Base-by-base conservation (phyloP, 2,329 filamentous ascomycete genomes). In the Penicillium sp. region DNA sequence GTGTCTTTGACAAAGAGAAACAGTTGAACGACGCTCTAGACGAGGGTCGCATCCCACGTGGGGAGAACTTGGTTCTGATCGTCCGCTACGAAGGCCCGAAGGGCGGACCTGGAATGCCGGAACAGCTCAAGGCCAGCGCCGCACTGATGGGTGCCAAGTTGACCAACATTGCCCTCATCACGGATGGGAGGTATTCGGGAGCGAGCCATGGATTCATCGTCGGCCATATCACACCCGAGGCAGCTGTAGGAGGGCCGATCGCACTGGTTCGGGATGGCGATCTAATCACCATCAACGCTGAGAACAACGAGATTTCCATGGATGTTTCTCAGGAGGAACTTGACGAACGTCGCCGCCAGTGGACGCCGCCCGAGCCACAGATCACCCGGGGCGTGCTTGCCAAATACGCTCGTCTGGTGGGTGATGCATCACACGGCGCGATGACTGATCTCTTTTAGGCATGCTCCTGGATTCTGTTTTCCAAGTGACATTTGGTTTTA, bases 61-160 rank as follows among this genome's bases (percentile, higher is more conserved):
- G 81, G 51, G 88, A 93, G 63, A 93, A 94, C 64, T 78, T 95
- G 11, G 91, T 96, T 18, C 75, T 96, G 27, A 83, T 96, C 29
- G 90, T 97, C 46, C 84, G 91, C 24, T 96, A 96, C 66, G 91
- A 97, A 67, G 91, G 91, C 0, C 91, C 91, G 9, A 90, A 88
- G 65, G 91, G 91, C 53, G 91, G 91, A 0, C 91, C 91, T 0
- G 91, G 91, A 38, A 97, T 97, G 91, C 91, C 90, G 2, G 91
- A 97, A 71, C 90, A 95, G 70, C 79, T 97, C 39, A 89, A 86
- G 66, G 88, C 91, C 9, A 86, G 82, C 49, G 90, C 90, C 0
- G 88, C 90, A 13, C 88, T 97, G 57, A 95, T 95, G 86, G 91
- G 91, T 42, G 91, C 91, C 0, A 86, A 86, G 9, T 75, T 97